Percentiles rank a stretch among this genome's conserved stretches.
Conservation (phyloP, 805 yeast genomes). For the Citeromyces matritensis region DNA sequence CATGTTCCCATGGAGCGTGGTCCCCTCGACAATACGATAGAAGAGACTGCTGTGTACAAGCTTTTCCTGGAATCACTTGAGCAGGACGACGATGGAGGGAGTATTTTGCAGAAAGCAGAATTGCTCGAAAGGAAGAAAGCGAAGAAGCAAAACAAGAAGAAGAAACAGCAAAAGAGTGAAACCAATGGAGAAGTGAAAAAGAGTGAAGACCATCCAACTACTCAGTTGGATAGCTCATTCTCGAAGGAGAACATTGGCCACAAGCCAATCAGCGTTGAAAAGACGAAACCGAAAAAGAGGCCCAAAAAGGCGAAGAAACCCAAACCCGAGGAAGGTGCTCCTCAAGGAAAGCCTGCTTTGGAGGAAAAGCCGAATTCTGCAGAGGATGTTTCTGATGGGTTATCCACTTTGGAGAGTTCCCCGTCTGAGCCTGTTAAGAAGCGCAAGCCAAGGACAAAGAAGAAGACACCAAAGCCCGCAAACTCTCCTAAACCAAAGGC, state of each 20-base stretch:
- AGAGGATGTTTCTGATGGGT: too few relatives aligned
- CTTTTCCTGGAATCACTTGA: constrained; percentile 4
- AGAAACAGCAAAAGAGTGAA: constrained; percentile 3
- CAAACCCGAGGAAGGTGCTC: too few relatives aligned
- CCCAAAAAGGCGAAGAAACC: not conserved
- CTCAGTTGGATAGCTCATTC: not conserved
- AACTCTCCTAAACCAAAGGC: too few relatives aligned
- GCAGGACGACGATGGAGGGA: not conserved
- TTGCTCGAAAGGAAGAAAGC: constrained; percentile 4
- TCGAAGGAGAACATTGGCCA: constrained; percentile 1
- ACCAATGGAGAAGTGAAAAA: not conserved
- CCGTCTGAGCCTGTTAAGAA: too few relatives aligned
- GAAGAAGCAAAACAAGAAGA: constrained; percentile 4
- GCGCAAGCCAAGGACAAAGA: not conserved
- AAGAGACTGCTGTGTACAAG: constrained; percentile 4
- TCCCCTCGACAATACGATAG: constrained; percentile 5
- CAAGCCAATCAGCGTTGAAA: not conserved
- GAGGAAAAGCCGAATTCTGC: too few relatives aligned
- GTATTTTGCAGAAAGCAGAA: constrained; percentile 2
- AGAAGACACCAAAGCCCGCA: not conserved
- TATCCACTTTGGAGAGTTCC: too few relatives aligned
- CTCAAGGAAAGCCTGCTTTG: too few relatives aligned
- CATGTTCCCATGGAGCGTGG: too few relatives aligned
- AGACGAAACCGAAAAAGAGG: constrained; percentile 1
- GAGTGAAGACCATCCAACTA: constrained; percentile 2